phyloP scores from a whole-genome alignment of 2,329 filamentous ascomycete species.

The Xylariaceae sp. region DNA sequence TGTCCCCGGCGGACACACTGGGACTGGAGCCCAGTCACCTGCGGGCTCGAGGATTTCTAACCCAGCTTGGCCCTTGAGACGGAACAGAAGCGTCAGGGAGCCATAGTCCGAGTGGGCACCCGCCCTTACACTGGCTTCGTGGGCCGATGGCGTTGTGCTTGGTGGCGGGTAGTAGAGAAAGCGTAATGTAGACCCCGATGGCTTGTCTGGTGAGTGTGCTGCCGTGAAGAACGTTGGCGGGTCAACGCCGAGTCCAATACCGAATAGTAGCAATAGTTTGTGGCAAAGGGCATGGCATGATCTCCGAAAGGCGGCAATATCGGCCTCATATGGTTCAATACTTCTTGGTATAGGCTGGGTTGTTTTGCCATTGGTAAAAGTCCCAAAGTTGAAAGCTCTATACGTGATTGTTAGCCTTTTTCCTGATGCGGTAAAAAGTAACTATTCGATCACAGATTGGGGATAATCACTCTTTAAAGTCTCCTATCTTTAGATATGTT shows the following conservation, averaged over 20 bases:
- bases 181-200: constrained; percentile 59
- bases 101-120: constrained; percentile 91
- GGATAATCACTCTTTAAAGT: constrained; percentile 72
- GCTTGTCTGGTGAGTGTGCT: constrained; percentile 45
- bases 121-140: constrained; percentile 66
- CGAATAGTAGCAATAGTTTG: constrained; percentile 71
- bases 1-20: constrained; percentile 59
- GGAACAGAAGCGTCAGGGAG: constrained; percentile 72
- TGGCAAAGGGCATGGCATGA: constrained; percentile 70
- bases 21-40: constrained; percentile 58
- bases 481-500: constrained; percentile 55
- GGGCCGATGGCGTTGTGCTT: constrained; percentile 39
- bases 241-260: constrained; percentile 62
- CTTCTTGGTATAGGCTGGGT: constrained; percentile 71
- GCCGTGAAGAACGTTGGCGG: constrained; percentile 52
- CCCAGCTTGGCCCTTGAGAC: constrained; percentile 76
- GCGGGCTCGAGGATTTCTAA: constrained; percentile 70
- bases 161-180: constrained; percentile 69
- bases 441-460: neutral
- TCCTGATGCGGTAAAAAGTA: constrained; percentile 2
- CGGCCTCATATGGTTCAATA: constrained; percentile 55
- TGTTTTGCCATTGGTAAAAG: constrained; percentile 64
- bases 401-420: constrained; percentile 1
- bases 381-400: constrained; percentile 88
- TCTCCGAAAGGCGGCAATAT: constrained; percentile 63